Evolutionary conservation across 2,329 filamentous ascomycete genomes (phyloP).

Genomic region (Byssoonygena ceratinophila): DNA sequence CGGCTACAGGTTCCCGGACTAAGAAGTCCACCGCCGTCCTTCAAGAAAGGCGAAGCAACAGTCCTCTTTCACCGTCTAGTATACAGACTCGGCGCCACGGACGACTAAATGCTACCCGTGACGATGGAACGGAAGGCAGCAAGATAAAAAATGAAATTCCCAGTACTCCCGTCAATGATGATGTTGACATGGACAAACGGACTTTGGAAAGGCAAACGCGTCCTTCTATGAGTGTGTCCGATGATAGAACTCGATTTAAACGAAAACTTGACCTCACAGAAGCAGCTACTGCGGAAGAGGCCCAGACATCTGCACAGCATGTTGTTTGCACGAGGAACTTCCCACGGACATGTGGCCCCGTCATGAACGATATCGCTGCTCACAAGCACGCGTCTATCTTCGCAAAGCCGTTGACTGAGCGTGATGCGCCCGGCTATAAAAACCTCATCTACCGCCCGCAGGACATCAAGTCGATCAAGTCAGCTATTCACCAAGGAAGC

Average conservation of each 20-base stretch:
- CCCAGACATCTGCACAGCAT: conserved; percentile 25
- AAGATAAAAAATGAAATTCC: conserved; percentile 29
- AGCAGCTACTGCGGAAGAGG: conserved; percentile 17
- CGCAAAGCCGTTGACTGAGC: conserved; percentile 61
- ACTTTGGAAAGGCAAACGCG: background rate
- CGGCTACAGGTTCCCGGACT: conserved; percentile 16
- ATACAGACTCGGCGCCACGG: conserved; percentile 31
- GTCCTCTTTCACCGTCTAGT: conserved; percentile 23
- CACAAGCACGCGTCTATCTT: conserved; percentile 74
- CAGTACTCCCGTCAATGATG: conserved; percentile 27
- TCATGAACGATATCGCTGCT: conserved; percentile 64
- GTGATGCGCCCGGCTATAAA: conserved; percentile 64
- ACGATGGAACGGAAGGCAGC: conserved; percentile 21
- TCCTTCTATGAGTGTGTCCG: background rate
- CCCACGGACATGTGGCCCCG: conserved; percentile 59
- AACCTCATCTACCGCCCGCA: conserved; percentile 64
- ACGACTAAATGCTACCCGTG: conserved; percentile 29
- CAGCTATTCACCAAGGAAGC: conserved; percentile 50
- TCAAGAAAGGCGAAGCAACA: conserved; percentile 6
- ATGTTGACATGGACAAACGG: conserved; percentile 22
- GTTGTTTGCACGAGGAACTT: conserved; percentile 38
- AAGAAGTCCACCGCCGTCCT: conserved; percentile 11
- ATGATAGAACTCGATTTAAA: conserved; percentile 20
- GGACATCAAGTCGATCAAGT: conserved; percentile 66
- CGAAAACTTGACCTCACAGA: conserved; percentile 34